Base-by-base conservation (phyloP, 495 filamentous ascomycete species). In the Lasiosphaeris hirsuta region DNA sequence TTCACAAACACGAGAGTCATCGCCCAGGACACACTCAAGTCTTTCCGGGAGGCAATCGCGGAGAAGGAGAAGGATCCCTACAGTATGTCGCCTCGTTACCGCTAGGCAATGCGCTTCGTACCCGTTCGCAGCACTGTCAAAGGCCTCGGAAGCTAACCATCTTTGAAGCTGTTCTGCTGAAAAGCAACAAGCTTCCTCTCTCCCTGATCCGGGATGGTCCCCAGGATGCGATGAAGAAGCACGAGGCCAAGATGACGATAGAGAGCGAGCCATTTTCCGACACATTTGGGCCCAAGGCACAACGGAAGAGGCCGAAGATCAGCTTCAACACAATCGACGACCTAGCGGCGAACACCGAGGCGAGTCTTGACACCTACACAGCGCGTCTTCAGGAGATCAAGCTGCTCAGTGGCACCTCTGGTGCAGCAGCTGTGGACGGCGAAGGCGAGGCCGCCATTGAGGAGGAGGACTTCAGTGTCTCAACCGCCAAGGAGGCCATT, bases 201-300 rank as follows among this genome's bases (percentile, higher is more conserved):
- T 69, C 62, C 48, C 55, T 74, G 51, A 74, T 74, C 33, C 65
- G 70, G 6, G 72, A 74, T 44, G 69, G 63, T 49, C 75, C 92
- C 66, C 78, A 85, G 69, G 92, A 94, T 68, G 92, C 92, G 0
- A 63, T 94, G 44, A 96, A 96, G 75, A 86, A 96, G 66, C 93
- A 97, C 72, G 81, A 87, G 67, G 92, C 94, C 19, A 98, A 98
- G 77, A 96, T 97, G 76, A 82, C 89, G 13, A 89, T 97, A 44
- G 91, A 96, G 72, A 85, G 85, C 34, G 80, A 87, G 34, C 90
- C 91, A 0, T 98, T 92, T 72, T 76, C 78, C n/a, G 86, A 95
- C 51, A 91, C 90, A 0, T 97, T 97, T 65, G 95, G 94, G 0
- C 91, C 93, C 34, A 96, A 96, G 74, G 83, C 90, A 17, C 90